These are phyloP conservation scores for Nakazawaea molendinolei DNA, from an alignment of 805 yeast species.

Conservation along the genomic window DNA sequence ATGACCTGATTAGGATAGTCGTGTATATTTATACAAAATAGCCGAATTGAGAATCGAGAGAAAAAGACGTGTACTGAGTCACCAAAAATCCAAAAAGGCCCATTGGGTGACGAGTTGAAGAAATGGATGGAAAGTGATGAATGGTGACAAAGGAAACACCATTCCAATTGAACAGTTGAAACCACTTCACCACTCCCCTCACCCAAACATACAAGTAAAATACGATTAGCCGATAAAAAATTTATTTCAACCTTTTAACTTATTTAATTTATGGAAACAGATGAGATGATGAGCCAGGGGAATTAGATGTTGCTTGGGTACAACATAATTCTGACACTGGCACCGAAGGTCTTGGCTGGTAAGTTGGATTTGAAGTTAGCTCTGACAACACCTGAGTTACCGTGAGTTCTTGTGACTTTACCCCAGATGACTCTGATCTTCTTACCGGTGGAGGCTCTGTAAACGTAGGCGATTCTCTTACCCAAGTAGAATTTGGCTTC, in stretches of 20 bases:
- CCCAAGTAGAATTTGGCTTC: slow-evolving; percentile 99
- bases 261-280: slow-evolving; percentile 1
- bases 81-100: too few relatives aligned
- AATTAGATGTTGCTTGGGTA: slow-evolving; percentile 98
- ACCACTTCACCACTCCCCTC: too few relatives aligned
- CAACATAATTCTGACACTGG: slow-evolving; percentile 98
- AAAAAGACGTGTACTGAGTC: too few relatives aligned
- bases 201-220: too few relatives aligned
- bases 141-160: neutral
- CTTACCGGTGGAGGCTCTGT: slow-evolving; percentile 97
- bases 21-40: too few relatives aligned
- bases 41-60: too few relatives aligned
- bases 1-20: too few relatives aligned
- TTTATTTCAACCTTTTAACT: slow-evolving; percentile 5
- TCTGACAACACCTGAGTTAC: slow-evolving; percentile 96
- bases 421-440: slow-evolving; percentile 99
- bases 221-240: slow-evolving; percentile 8
- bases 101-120: neutral
- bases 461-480: slow-evolving; percentile 98
- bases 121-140: too few relatives aligned
- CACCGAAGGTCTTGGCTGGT: slow-evolving; percentile 99
- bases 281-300: slow-evolving; percentile 1
- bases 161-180: neutral
- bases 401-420: slow-evolving; percentile 97
- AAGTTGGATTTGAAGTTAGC: slow-evolving; percentile 98